Conservation (phyloP, 495 filamentous ascomycete genomes). For the Penicillium soppii region DNA sequence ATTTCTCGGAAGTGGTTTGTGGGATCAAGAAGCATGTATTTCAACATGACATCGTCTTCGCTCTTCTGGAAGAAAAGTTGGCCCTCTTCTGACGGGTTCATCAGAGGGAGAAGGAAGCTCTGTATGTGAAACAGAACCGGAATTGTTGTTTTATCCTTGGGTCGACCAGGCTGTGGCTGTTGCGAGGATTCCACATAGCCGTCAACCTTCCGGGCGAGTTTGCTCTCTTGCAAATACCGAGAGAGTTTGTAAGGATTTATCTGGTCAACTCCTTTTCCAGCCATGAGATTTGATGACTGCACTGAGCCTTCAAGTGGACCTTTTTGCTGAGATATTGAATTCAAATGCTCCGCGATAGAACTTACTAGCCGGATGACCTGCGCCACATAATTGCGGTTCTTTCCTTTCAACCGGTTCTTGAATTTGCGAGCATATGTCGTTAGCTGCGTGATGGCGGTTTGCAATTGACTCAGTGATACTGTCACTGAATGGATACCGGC, state of each 20-base stretch:
- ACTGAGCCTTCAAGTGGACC: conserved; percentile 62
- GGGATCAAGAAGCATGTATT: conserved; percentile 92
- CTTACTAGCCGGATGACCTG: conserved; percentile 80
- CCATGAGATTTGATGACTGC: conserved; percentile 65
- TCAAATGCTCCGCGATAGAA: conserved; percentile 67
- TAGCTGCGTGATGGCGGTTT: conserved; percentile 69
- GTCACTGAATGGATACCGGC: conserved; percentile 80
- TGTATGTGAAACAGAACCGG: conserved; percentile 83
- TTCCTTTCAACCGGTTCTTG: conserved; percentile 82
- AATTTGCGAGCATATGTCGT: conserved; percentile 84
- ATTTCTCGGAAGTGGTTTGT: conserved; percentile 88
- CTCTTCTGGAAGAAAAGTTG: conserved; percentile 74
- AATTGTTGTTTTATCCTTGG: conserved; percentile 43
- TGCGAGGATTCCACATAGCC: conserved; percentile 69
- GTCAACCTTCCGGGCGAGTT: conserved; percentile 92
- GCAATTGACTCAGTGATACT: conserved; percentile 69
- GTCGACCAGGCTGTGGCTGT: conserved; percentile 31
- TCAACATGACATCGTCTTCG: conserved; percentile 59
- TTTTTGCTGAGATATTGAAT: conserved; percentile 40
- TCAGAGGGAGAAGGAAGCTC: conserved; percentile 77
- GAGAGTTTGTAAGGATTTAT: conserved; percentile 90
- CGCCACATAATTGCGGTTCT: conserved; percentile 88
- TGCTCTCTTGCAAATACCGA: conserved; percentile 85
- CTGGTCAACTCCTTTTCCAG: conserved; percentile 87
- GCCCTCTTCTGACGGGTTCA: conserved; percentile 86